phyloP scores from a whole-genome alignment of 1,139 yeast genomes.

The Debaryomyces psychrophilus region DNA sequence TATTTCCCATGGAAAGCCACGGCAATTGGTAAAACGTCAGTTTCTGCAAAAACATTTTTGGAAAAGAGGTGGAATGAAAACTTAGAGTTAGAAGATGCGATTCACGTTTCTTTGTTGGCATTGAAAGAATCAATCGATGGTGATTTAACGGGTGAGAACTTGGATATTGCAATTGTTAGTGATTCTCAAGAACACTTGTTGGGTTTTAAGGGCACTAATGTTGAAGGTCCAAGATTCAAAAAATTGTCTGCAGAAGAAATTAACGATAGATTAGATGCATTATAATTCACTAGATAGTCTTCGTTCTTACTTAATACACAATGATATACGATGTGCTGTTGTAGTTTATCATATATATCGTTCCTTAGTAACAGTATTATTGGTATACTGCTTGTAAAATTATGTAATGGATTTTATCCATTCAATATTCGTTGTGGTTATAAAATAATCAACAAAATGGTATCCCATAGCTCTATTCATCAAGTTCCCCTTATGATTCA shows the following conservation, averaged over 20 bases:
- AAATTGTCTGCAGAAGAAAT: slow-evolving; percentile 87
- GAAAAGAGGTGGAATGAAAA: slow-evolving; percentile 99
- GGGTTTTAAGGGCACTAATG: slow-evolving; percentile 85
- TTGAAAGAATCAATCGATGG: slow-evolving; percentile 97
- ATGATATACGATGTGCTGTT: neutral
- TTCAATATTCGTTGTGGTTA: too few relatives aligned
- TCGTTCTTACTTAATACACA: slow-evolving; percentile 3
- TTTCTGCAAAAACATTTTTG: slow-evolving; percentile 92
- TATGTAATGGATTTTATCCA: too few relatives aligned
- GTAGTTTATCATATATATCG: neutral
- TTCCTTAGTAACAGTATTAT: too few relatives aligned
- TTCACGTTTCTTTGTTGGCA: slow-evolving; percentile 92
- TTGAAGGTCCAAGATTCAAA: slow-evolving; percentile 84
- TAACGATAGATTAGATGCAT: slow-evolving; percentile 90
- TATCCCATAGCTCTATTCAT: too few relatives aligned
- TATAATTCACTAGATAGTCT: slow-evolving; percentile 40
- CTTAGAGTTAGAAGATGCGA: slow-evolving; percentile 95
- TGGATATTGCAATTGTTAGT: slow-evolving; percentile 88
- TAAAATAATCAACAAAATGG: too few relatives aligned
- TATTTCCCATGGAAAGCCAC: slow-evolving; percentile 99
- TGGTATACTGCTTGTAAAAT: too few relatives aligned
- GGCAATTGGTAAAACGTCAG: slow-evolving; percentile 94
- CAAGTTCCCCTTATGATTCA: too few relatives aligned
- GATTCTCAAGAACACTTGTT: slow-evolving; percentile 79
- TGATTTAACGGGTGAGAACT: slow-evolving; percentile 94